Conservation (phyloP, 2,329 filamentous ascomycete genomes). For the Aspergillus novoparasiticus region DNA sequence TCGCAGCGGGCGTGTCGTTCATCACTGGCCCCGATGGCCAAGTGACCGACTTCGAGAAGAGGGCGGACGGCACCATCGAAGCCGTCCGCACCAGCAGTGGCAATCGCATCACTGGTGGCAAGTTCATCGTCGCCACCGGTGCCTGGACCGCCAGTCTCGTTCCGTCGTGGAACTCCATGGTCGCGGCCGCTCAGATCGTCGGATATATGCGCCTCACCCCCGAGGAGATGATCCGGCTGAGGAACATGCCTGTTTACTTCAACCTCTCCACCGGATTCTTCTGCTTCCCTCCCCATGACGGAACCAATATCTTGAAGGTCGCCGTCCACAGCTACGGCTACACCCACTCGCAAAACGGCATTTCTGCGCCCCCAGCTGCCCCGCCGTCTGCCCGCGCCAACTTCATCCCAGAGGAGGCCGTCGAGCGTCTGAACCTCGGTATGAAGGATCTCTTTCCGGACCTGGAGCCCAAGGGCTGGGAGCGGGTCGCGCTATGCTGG, state of each 20-base stretch:
- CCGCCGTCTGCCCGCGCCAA: constrained; percentile 28
- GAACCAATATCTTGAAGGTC: constrained; percentile 56
- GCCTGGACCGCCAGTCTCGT: constrained; percentile 79
- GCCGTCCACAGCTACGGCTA: constrained; percentile 70
- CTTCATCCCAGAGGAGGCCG: constrained; percentile 54
- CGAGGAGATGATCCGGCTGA: constrained; percentile 65
- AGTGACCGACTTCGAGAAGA: constrained; percentile 39
- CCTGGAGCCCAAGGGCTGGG: constrained; percentile 60
- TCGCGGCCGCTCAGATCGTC: constrained; percentile 76
- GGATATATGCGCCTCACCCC: constrained; percentile 72
- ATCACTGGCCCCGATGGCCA: constrained; percentile 31
- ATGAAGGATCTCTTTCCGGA: constrained; percentile 62
- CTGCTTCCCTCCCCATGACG: constrained; percentile 47
- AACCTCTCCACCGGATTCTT: constrained; percentile 51
- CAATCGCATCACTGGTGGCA: constrained; percentile 58
- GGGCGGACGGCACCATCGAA: constrained; percentile 45
- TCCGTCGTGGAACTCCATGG: constrained; percentile 70
- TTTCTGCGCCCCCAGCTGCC: constrained; percentile 25
- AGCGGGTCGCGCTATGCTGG: constrained; percentile 66
- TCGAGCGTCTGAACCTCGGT: constrained; percentile 58
- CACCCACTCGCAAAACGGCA: constrained; percentile 23
- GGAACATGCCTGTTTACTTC: constrained; percentile 63
- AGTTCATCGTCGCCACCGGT: constrained; percentile 76
- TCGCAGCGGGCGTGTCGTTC: constrained; percentile 27
- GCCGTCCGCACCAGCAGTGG: constrained; percentile 59